phyloP scores from a whole-genome alignment of 148 eudicot genomes.

The Selenicereus undatus region DNA sequence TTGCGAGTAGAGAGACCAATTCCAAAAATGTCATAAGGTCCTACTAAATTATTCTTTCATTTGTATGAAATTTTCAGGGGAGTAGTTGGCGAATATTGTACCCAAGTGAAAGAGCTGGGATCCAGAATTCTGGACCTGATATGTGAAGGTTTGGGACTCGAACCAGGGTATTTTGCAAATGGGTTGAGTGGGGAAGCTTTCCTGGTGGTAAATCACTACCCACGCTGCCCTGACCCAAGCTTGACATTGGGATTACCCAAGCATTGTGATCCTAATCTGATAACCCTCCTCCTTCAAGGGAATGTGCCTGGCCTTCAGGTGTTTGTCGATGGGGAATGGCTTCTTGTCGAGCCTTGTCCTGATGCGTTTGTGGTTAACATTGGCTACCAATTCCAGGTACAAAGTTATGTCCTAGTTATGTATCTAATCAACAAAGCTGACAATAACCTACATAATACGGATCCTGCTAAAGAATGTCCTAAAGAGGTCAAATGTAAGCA shows the following conservation, averaged over 20 bases:
- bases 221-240: slow-evolving; percentile 36
- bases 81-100: slow-evolving; percentile 27
- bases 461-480: too few relatives aligned
- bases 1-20: background rate
- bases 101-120: slow-evolving; percentile 19
- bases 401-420: background rate
- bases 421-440: background rate
- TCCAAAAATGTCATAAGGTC: background rate
- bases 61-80: slow-evolving; percentile 12
- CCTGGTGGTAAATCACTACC: slow-evolving; percentile 32
- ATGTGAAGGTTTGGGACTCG: slow-evolving; percentile 31
- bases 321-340: slow-evolving; percentile 34
- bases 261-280: slow-evolving; percentile 38
- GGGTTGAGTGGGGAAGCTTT: slow-evolving; percentile 14
- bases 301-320: slow-evolving; percentile 46
- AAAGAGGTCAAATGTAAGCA: too few relatives aligned
- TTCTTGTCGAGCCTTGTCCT: slow-evolving; percentile 38
- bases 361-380: slow-evolving; percentile 42
- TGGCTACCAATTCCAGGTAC: slow-evolving; percentile 41
- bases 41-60: background rate
- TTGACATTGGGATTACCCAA: slow-evolving; percentile 28
- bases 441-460: too few relatives aligned
- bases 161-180: slow-evolving; percentile 25
- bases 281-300: slow-evolving; percentile 41
- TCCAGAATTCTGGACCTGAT: slow-evolving; percentile 26